Evolutionary conservation across 2,329 filamentous ascomycete genomes (phyloP), one percentile per base, ranked within the genome.

Genomic region (Fusarium sulawesiense): DNA sequence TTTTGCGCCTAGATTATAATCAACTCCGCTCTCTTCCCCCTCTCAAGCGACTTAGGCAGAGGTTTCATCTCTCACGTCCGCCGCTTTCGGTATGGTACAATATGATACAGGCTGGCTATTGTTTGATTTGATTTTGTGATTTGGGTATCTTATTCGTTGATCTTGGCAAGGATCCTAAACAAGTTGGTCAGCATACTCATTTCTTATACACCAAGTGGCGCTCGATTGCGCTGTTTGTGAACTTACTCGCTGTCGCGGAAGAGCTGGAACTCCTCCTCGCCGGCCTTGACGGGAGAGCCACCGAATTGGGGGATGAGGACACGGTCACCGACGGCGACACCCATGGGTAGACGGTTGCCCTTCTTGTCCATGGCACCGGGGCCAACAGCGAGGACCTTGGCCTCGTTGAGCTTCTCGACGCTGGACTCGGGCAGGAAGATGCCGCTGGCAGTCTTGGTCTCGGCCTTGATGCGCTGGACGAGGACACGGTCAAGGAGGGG

Each of bases 161-260:
- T 97, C 92, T 98, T 99, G 82, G 96, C 96, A 67, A 99, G 90
- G 76, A 99, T 93, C 82, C 95, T 98, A 76, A 25, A 16, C 34
- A 40, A 13, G 29, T 13, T 25, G 25, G 66, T 78, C 30, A 72
- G 73, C 58, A 30, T 25, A n/a, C 23, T 18, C 13, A 14, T 12
- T 51, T 37, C 14, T 11, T 4, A 51, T 18, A 4, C 14, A 4
- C 14, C 20, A 27, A 10, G n/a, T 14, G 18, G 44, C 18, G 20
- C 32, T 40, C 12, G 30, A n/a, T 20, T 29, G 32, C 56, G 27
- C 27, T 25, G 9, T n/a, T 32, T n/a, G n/a, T 21, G 5, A 20
- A 92, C 94, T 84, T 91, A 98, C 95, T 99, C 96, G 86, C 94
- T 92, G 84, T 99, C 96, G 78, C 96, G 89, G 92, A 97, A 99